A percentile compares a stretch with the other conserved stretches of the same genome.
Evolutionary conservation across 1,284 basidiomycete genomes (phyloP).

Genomic region (Amylostereum areolatum): DNA sequence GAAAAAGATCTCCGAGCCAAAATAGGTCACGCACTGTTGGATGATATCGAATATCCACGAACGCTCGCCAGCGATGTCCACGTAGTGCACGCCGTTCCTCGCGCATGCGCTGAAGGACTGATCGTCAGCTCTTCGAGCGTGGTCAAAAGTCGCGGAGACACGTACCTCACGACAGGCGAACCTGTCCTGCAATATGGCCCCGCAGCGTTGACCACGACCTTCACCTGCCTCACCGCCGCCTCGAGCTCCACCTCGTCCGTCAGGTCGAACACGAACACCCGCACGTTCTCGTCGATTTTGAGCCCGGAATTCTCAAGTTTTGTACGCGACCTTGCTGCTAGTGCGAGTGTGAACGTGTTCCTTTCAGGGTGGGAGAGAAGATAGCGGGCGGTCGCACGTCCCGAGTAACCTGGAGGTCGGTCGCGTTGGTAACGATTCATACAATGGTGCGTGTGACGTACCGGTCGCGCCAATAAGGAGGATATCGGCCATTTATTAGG

Average conservation of each 20-base stretch:
- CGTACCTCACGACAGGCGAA: constrained; percentile 53
- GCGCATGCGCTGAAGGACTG: constrained; percentile 36
- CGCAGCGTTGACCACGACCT: constrained; percentile 62
- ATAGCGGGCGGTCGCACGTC: constrained; percentile 56
- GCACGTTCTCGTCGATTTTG: constrained; percentile 34
- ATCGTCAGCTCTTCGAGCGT: background rate
- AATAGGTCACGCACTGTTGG: constrained; percentile 26
- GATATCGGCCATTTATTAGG: constrained; percentile 36
- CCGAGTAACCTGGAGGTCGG: constrained; percentile 48
- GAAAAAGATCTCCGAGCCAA: constrained; percentile 2
- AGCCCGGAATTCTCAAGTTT: constrained; percentile 47
- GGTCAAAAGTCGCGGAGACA: background rate
- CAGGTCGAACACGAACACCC: constrained; percentile 46
- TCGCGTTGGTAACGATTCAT: background rate
- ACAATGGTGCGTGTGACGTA: constrained; percentile 10
- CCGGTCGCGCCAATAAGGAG: constrained; percentile 61
- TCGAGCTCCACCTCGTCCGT: constrained; percentile 41
- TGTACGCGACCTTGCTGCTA: constrained; percentile 53
- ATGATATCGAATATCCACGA: constrained; percentile 50
- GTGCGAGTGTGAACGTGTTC: constrained; percentile 50
- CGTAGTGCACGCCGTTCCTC: constrained; percentile 52
- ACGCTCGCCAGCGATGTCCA: constrained; percentile 58
- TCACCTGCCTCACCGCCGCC: constrained; percentile 42
- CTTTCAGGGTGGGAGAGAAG: constrained; percentile 54
- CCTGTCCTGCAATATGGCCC: constrained; percentile 65